These are phyloP conservation scores for Ustilago xerochloae DNA, from an alignment of 1,284 basidiomycete genomes.

Conservation along the genomic window DNA sequence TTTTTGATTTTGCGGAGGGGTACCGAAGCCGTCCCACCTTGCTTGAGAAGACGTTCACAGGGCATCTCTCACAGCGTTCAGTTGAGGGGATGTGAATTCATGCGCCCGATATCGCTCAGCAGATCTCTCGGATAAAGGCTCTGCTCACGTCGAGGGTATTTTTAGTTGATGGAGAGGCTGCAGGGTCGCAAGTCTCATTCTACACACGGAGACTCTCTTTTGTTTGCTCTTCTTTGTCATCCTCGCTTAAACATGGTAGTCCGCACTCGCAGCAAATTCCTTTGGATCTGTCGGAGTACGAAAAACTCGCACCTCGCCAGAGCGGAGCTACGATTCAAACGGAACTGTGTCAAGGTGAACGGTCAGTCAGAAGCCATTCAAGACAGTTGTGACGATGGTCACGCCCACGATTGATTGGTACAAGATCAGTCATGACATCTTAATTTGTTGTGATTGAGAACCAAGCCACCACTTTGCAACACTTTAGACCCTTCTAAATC, in stretches of 20 bases:
- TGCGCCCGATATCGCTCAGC: neutral
- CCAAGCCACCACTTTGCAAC: neutral
- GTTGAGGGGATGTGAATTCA: neutral
- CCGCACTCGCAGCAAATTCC: neutral
- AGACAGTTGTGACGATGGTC: neutral
- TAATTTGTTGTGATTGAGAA: neutral
- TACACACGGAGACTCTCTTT: no score
- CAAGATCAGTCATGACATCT: neutral
- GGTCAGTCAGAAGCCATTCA: neutral
- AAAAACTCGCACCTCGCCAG: neutral
- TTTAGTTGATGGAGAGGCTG: neutral
- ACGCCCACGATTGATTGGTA: neutral
- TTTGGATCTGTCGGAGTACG: conserved; percentile 4
- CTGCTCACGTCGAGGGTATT: neutral
- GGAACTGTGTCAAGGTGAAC: neutral
- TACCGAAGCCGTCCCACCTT: no score
- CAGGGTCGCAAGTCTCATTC: no score
- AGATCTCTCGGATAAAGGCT: neutral
- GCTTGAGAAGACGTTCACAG: no score
- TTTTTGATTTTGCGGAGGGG: no score
- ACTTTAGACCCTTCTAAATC: no score
- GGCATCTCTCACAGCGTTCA: no score
- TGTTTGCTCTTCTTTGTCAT: neutral
- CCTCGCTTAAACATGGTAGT: neutral
- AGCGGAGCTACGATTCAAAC: neutral